A percentile compares a stretch with the other conserved stretches of the same genome.
phyloP scores from a whole-genome alignment of 768 basidiomycete species.

The Macrolepiota fuliginosa region DNA sequence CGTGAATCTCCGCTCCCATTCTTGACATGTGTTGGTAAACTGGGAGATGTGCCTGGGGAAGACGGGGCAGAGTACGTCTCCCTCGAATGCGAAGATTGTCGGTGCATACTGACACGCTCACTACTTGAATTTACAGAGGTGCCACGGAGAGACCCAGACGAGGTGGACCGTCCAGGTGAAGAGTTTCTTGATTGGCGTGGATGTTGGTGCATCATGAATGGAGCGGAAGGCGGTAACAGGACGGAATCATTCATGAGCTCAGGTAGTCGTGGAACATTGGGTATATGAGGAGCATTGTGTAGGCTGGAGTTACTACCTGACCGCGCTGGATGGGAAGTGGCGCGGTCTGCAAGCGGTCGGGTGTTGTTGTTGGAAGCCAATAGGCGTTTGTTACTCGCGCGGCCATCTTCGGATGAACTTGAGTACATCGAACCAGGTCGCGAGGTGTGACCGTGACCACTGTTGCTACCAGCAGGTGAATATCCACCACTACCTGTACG shows the following conservation, averaged over 20 bases:
- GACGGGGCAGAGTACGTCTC: slow-evolving; percentile 18
- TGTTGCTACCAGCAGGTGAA: slow-evolving; percentile 19
- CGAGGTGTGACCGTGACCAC: slow-evolving; percentile 32
- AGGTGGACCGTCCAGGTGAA: slow-evolving; percentile 31
- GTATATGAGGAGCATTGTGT: slow-evolving; percentile 35
- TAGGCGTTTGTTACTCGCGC: slow-evolving; percentile 38
- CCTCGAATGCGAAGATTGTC: slow-evolving; percentile 16
- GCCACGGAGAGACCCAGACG: slow-evolving; percentile 35
- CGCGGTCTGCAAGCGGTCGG: slow-evolving; percentile 25
- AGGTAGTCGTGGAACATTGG: slow-evolving; percentile 40
- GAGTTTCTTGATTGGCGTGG: slow-evolving; percentile 37
- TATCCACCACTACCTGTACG: slow-evolving; percentile 14
- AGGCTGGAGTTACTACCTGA: slow-evolving; percentile 36
- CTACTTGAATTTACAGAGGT: slow-evolving; percentile 32
- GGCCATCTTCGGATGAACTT: slow-evolving; percentile 55
- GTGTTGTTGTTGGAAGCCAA: slow-evolving; percentile 27
- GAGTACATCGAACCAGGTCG: slow-evolving; percentile 59
- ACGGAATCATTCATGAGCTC: slow-evolving; percentile 60
- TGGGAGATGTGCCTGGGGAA: slow-evolving; percentile 14
- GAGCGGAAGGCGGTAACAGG: slow-evolving; percentile 67
- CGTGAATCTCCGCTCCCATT: slow-evolving; percentile 25
- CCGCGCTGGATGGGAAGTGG: slow-evolving; percentile 36
- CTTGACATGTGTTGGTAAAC: slow-evolving; percentile 19
- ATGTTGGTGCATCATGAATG: slow-evolving; percentile 71
- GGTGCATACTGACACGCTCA: slow-evolving; percentile 23